Base-by-base conservation (phyloP, 495 filamentous ascomycete genomes). In the Cetradonia linearis region DNA sequence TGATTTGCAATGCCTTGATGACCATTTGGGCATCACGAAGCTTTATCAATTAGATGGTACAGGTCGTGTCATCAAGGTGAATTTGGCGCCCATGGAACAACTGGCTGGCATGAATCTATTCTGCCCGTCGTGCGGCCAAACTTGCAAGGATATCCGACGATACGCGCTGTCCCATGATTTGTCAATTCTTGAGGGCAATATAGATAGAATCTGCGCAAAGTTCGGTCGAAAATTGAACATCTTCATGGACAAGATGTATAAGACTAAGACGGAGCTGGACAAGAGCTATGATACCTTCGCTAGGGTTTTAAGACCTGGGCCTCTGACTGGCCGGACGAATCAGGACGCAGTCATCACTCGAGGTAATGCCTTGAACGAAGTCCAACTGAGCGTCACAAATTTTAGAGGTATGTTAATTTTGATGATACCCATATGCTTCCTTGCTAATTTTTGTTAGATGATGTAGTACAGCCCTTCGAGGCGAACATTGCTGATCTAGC, bases 1-100 rank as follows among this genome's bases (percentile, higher is more conserved):
- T 44, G 62, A 66, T 18, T 36, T 68, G 14, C 58, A 50, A 46
- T 47, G 33, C 33, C 52, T 68, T 3, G 66, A 68, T 33, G n/a
- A 34, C 6, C n/a, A 48, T 13, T 2, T 66, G 28, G 55, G 46
- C 8, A 18, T 68, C 5, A 23, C 38, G n/a, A 56, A 56, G 16
- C 6, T 62, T 5, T 64, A 62, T 20, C 38, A 62, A 0, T 42
- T 68, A 13, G 53, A 60, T 30, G 37, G 28, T 20, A 44, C 3
- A 38, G 66, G 64, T 16, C 52, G 36, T 8, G 64, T 68, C 36
- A 7, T 14, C 2, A 54, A 42, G 13, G 46, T 46, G 14, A 47
- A 16, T 13, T 30, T n/a, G 23, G 8, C 38, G 1, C 18, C 20
- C 28, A 20, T n/a, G 20, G 25, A 42, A 34, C 20, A 40, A 40